Evolutionary conservation across 176 grass and related monocot genomes (phyloP), one percentile per base, ranked within the genome.

Genomic region (Hsuehochloa calcarea): DNA sequence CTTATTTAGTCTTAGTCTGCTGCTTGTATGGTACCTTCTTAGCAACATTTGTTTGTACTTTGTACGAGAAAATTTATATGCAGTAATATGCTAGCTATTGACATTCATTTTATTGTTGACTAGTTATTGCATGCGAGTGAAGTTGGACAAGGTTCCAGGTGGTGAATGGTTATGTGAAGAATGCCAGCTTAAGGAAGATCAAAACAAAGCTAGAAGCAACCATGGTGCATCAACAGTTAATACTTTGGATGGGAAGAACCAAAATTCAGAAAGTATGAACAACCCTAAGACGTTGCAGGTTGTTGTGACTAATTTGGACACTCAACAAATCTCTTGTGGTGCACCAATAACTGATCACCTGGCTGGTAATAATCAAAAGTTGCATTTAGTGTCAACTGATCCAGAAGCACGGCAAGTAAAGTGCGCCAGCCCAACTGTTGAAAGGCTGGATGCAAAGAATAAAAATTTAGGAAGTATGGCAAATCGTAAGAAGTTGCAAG

Each of bases 141-240:
- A 90, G 80, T 81, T 95, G 85, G 89, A 95, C 26, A 95, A 89
- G 88, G 66, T 98, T 84, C 96, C 96, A 39, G 96, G 89, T 89
- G 93, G 89, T 69, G 91, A 98, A 67, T 98, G 96, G 96, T 90
- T 98, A 35, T 98, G 96, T 70, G 96, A 98, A 88, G 96, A 98
- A 87, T 98, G 96, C 73, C 89, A 93, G 69, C 71, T 90, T 47
- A 95, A 87, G 78, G 91, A 93, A 65, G 68, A 86, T 31, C 50
- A 80, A 39, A 88, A 75, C 55, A 80, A 91, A 85, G 76, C 19
- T 79, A 76, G 44, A 59, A 54, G 84, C 40, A 80, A 84, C 19
- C 23, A 16, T 29, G 77, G n/a, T 83, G 39, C 66, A 31, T 35
- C 6, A 26, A 23, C 10, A 9, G 54, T 79, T 65, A 77, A 88